A percentile compares a stretch with the other conserved stretches of the same genome.
These are phyloP conservation scores for Monosporascus sp. DNA, from an alignment of 2,329 filamentous ascomycete species.

Conservation along the genomic window DNA sequence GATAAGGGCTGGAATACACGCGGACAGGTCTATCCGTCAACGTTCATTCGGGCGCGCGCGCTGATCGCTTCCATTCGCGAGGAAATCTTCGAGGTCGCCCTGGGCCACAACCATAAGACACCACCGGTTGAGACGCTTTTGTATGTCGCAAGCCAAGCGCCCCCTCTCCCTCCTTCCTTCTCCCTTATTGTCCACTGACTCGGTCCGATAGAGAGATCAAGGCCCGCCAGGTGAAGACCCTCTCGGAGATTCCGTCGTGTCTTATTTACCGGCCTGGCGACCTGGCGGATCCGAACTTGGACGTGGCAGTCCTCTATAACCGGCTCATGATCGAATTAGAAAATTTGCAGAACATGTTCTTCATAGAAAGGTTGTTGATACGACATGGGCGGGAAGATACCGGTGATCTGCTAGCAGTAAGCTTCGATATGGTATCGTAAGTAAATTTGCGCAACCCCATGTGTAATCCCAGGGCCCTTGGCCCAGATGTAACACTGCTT, in stretches of 20 bases:
- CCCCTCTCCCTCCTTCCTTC: not conserved
- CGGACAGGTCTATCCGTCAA: constrained; percentile 25
- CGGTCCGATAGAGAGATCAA: constrained; percentile 28
- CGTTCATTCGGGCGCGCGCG: constrained; percentile 22
- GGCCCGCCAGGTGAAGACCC: constrained; percentile 24
- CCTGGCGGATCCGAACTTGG: constrained; percentile 26
- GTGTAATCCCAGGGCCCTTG: not conserved
- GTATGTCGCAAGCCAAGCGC: constrained; percentile 13
- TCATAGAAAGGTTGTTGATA: constrained; percentile 51
- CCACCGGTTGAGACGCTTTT: constrained; percentile 31
- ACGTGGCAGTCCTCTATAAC: constrained; percentile 32
- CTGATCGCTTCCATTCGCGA: constrained; percentile 47
- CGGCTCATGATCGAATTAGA: constrained; percentile 43
- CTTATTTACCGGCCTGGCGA: constrained; percentile 34
- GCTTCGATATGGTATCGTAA: constrained; percentile 40
- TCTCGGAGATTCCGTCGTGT: constrained; percentile 31
- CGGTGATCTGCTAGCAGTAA: constrained; percentile 37
- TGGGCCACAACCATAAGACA: constrained; percentile 35
- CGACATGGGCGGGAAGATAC: constrained; percentile 34
- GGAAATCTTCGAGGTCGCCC: constrained; percentile 53
- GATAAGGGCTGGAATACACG: constrained; percentile 33
- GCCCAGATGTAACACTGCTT: too few relatives aligned
- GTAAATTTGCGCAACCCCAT: not conserved
- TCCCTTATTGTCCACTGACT: constrained; percentile 1
- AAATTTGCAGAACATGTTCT: constrained; percentile 52